These are phyloP conservation scores for Fusarium torreyae DNA, from an alignment of 2,329 filamentous ascomycete species.

Conservation along the genomic window DNA sequence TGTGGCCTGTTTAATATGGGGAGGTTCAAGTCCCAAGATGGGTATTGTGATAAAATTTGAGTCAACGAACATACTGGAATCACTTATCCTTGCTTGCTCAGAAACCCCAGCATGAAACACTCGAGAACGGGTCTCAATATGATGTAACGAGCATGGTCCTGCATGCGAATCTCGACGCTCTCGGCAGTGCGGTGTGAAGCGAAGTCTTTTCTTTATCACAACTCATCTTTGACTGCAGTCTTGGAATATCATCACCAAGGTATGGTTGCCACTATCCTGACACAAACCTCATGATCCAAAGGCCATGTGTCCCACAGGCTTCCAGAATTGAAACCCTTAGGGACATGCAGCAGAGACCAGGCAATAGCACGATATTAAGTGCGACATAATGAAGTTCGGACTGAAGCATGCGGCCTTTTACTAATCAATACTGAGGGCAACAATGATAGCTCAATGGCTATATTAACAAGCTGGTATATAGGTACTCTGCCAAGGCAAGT, in stretches of 20 bases:
- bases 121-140: constrained; percentile 7
- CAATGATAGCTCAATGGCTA: neutral
- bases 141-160: constrained; percentile 19
- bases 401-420: neutral
- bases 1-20: constrained; percentile 42
- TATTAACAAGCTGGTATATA: neutral
- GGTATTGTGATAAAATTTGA: constrained; percentile 15
- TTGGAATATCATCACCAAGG: neutral
- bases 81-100: constrained; percentile 17
- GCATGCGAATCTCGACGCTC: constrained; percentile 4
- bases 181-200: neutral
- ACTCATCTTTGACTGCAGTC: constrained; percentile 12
- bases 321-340: neutral
- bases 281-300: neutral
- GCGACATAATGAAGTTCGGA: constrained; percentile 4
- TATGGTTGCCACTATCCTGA: neutral
- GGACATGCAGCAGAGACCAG: neutral
- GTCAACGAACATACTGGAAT: constrained; percentile 18
- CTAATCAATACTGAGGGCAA: neutral
- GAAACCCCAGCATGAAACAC: constrained; percentile 20
- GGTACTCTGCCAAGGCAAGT: constrained; percentile 1
- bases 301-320: constrained; percentile 6
- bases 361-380: constrained; percentile 2
- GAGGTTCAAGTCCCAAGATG: constrained; percentile 24
- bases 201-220: constrained; percentile 13